Conservation (phyloP, 768 basidiomycete genomes). For the Chalciporus chontae region DNA sequence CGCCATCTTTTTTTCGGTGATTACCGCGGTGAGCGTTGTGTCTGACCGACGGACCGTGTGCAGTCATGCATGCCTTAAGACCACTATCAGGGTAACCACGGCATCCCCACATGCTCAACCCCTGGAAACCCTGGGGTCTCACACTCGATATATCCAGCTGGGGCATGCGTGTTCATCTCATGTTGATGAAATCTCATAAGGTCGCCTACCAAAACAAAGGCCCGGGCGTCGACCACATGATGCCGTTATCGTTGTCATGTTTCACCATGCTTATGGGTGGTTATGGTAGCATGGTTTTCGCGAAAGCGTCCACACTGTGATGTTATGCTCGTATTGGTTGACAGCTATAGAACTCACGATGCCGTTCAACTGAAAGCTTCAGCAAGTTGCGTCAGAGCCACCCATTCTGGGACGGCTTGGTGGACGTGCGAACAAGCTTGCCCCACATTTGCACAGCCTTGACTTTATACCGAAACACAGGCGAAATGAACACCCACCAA, state of each 20-base stretch:
- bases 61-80: background rate
- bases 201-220: background rate
- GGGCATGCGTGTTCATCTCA: background rate
- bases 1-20: slow-evolving; percentile 5
- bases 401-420: background rate
- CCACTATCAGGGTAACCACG: background rate
- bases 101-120: slow-evolving; percentile 4
- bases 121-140: slow-evolving; percentile 1
- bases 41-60: slow-evolving; percentile 1
- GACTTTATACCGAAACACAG: background rate
- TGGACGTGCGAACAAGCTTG: slow-evolving; percentile 12
- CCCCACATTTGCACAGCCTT: slow-evolving; percentile 18
- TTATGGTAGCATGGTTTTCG: background rate
- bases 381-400: background rate
- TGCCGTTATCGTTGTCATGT: slow-evolving; percentile 8
- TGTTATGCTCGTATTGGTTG: background rate
- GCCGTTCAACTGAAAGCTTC: background rate
- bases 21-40: slow-evolving; percentile 6
- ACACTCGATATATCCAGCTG: slow-evolving; percentile 1
- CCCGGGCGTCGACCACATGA: background rate
- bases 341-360: background rate
- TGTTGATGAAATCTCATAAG: background rate
- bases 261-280: background rate
- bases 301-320: background rate
- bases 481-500: background rate